phyloP scores from a whole-genome alignment of 2,329 filamentous ascomycete genomes.

The Exserohilum turcica region DNA sequence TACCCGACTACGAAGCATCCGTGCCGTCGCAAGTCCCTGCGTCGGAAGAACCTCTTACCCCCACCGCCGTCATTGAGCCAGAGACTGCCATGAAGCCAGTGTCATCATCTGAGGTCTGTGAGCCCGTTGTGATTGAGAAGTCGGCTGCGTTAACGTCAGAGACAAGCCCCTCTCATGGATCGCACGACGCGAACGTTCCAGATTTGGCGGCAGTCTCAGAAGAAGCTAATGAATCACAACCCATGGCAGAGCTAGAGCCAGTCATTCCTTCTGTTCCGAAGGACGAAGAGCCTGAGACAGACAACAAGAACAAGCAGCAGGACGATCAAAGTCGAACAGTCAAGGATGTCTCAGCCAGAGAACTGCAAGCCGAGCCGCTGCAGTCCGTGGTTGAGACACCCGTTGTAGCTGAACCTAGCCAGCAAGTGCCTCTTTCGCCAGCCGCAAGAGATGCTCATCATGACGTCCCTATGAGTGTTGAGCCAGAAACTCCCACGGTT shows the following conservation, averaged over 20 bases:
- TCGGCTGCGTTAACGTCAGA: neutral
- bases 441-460: neutral
- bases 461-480: neutral
- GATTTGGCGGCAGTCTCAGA: neutral
- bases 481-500: neutral
- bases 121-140: neutral
- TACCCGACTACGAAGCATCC: neutral
- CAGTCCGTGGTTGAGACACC: neutral
- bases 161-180: neutral
- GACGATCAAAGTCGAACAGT: constrained; percentile 6
- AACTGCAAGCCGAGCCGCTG: neutral
- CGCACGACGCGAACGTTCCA: neutral
- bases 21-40: neutral
- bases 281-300: constrained; percentile 37
- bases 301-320: constrained; percentile 24
- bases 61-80: constrained; percentile 3
- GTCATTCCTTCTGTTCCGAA: constrained; percentile 19
- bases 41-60: neutral
- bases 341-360: neutral
- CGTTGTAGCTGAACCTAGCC: neutral
- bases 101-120: neutral
- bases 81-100: neutral
- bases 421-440: neutral
- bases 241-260: neutral
- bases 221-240: neutral